Evolutionary conservation across 768 basidiomycete species (phyloP), one percentile per base, ranked within the genome.

Genomic region (Lyophyllum shimeji): DNA sequence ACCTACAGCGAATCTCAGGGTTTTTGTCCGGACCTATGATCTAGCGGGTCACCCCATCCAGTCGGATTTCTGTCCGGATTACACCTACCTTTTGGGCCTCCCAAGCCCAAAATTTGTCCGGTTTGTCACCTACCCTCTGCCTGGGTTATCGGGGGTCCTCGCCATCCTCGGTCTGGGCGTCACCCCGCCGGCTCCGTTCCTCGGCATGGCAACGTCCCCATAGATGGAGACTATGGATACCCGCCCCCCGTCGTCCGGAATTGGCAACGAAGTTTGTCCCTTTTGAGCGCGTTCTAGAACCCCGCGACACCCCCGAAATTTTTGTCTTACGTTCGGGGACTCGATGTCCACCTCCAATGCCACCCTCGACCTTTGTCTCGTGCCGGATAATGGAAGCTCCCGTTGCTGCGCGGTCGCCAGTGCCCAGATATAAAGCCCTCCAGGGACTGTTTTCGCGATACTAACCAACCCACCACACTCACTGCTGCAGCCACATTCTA

Each of bases 361-460:
- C 39, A 15, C 39, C 39, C 39, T 40, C 34, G 34, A 17, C 8
- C 34, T 37, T 37, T 17, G 17, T 18, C 40, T 44, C 18, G 23
- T 13, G 2, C 25, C 42, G 51, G 51, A 31, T 44, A 43, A 43
- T 18, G 51, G 5, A 52, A 42, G n/a, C 42, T 25, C 25, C 40
- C 44, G n/a, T n/a, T 20, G 27, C 39, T 23, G 7, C 25, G 8
- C 12, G 29, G 15, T 17, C n/a, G n/a, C 48, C 5, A 23, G 20
- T 4, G 31, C 33, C 33, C 31, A 34, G 31, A 2, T 50, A 56
- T 56, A 60, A 60, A 56, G 20, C 17, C 23, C 25, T 20, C 31
- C n/a, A n/a, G 1, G 7, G 18, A 9, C 47, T 24, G 12, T 1
- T n/a, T 43, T 29, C 7, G 3, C 15, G 21, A 27, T 31, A 55